A percentile compares a stretch with the other conserved stretches of the same genome.
Evolutionary conservation across 805 yeast genomes (phyloP).

Genomic region (Starmerella riodocensis): DNA sequence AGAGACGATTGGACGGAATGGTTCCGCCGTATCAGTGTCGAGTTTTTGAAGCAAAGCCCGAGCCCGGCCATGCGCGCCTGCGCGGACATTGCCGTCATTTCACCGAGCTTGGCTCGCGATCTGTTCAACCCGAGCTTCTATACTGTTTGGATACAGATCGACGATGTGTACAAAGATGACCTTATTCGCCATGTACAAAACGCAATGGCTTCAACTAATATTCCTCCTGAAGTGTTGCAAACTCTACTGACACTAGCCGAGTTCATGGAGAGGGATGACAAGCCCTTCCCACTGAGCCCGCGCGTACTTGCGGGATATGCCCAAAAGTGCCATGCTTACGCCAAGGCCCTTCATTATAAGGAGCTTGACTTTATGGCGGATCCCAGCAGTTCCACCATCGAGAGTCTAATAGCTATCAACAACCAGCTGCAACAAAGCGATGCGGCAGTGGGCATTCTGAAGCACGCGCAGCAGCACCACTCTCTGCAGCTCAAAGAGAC

Average conservation of each 20-base stretch:
- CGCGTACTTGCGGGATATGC: slow-evolving; percentile 85
- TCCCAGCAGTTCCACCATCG: slow-evolving; percentile 83
- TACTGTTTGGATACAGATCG: slow-evolving; percentile 87
- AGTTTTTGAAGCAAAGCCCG: slow-evolving; percentile 79
- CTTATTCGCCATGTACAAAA: slow-evolving; percentile 71
- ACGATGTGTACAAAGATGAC: slow-evolving; percentile 80
- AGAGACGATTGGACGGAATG: slow-evolving; percentile 98
- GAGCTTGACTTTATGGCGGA: slow-evolving; percentile 90
- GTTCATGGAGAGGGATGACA: slow-evolving; percentile 95
- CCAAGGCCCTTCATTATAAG: slow-evolving; percentile 90
- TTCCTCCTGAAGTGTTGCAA: slow-evolving; percentile 92
- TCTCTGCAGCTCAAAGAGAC: slow-evolving; percentile 79
- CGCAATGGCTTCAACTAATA: slow-evolving; percentile 79
- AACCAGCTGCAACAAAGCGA: slow-evolving; percentile 92
- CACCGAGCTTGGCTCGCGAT: slow-evolving; percentile 71
- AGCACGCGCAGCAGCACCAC: slow-evolving; percentile 81
- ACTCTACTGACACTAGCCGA: slow-evolving; percentile 81
- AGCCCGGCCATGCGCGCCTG: slow-evolving; percentile 91
- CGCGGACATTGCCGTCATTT: slow-evolving; percentile 73
- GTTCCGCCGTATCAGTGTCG: slow-evolving; percentile 77
- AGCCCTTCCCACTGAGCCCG: slow-evolving; percentile 82
- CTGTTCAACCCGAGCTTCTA: slow-evolving; percentile 89
- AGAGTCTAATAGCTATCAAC: slow-evolving; percentile 79
- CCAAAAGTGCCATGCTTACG: slow-evolving; percentile 91
- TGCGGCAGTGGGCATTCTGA: slow-evolving; percentile 93